Evolutionary conservation across 371 early-diverging fungal genomes (phyloP).

Genomic region (Circinella umbellata): DNA sequence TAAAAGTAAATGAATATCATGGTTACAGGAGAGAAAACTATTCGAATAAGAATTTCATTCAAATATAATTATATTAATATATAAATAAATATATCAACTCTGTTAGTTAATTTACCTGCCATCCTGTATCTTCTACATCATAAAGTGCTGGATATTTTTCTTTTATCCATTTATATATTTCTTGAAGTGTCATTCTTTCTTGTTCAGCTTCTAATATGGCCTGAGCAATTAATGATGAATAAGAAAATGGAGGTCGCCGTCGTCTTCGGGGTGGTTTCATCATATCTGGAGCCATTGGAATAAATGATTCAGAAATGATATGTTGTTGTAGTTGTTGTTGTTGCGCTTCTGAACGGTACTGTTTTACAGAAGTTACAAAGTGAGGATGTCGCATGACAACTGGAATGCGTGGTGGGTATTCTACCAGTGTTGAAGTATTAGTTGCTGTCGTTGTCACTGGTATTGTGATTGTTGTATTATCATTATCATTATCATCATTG

Average conservation of each 20-base stretch:
- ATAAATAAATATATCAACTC: too few species aligned
- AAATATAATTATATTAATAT: too few species aligned
- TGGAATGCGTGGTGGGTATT: conserved; percentile 50
- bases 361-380: conserved; percentile 42
- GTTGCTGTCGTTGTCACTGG: too few species aligned
- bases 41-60: too few species aligned
- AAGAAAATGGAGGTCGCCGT: conserved; percentile 77
- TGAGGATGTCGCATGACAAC: conserved; percentile 47
- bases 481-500: neutral
- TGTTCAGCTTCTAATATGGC: conserved; percentile 65
- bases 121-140: conserved; percentile 69
- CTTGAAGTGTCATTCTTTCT: conserved; percentile 68
- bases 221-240: conserved; percentile 76
- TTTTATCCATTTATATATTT: conserved; percentile 78
- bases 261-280: conserved; percentile 53
- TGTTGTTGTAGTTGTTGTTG: conserved; percentile 47
- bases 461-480: too few species aligned
- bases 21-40: neutral
- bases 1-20: neutral
- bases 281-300: conserved; percentile 48
- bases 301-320: conserved; percentile 56
- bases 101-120: conserved; percentile 56
- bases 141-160: conserved; percentile 72
- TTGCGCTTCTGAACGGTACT: conserved; percentile 45
- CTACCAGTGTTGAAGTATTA: neutral